Evolutionary conservation across 306 rosid species (phyloP).

Genomic region (Quercus cerris): DNA sequence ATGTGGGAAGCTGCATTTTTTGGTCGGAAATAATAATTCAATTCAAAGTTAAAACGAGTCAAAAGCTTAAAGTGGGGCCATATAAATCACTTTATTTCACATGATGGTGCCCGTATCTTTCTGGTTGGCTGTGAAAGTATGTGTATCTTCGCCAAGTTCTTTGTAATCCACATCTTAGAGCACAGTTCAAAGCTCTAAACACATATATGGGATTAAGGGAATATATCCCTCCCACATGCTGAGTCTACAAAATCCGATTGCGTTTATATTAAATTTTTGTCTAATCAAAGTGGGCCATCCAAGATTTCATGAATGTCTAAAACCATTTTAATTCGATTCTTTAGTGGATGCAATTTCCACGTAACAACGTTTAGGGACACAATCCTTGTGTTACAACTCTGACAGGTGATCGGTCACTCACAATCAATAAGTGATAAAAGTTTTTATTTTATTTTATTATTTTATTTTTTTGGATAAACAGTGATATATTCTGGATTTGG

Average conservation of each 20-base stretch:
- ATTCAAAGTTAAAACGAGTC: neutral
- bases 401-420: too few species aligned
- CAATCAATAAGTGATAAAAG: too few species aligned
- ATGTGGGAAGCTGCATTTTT: neutral
- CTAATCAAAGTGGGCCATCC: neutral
- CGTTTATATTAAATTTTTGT: neutral
- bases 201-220: neutral
- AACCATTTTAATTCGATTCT: neutral
- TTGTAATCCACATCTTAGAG: too few species aligned
- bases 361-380: too few species aligned
- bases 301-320: neutral
- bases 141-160: too few species aligned
- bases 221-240: constrained; percentile 5
- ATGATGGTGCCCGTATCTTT: neutral
- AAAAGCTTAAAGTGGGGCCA: neutral
- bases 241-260: neutral
- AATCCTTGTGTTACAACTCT: too few species aligned
- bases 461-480: too few species aligned
- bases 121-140: neutral
- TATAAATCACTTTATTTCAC: neutral
- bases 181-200: neutral
- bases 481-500: too few species aligned
- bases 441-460: too few species aligned
- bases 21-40: neutral
- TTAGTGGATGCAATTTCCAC: neutral